Percentiles rank a stretch among this genome's conserved stretches.
Evolutionary conservation across 1,284 basidiomycete species (phyloP).

Genomic region (Hemileia vastatrix): DNA sequence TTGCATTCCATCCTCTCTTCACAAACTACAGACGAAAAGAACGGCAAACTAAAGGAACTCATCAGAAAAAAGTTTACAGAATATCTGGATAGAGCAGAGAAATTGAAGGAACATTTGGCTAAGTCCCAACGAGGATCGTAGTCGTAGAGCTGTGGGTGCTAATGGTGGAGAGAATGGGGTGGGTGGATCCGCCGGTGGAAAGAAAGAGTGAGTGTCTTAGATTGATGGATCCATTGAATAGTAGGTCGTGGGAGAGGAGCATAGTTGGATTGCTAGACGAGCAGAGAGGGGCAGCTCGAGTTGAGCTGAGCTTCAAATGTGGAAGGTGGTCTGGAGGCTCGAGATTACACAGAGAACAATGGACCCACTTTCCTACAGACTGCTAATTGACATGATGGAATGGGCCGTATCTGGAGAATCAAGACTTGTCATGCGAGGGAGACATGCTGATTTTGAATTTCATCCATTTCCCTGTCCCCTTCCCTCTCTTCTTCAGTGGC

Average conservation of each 20-base stretch:
- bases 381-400: background rate
- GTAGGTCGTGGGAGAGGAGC: too few relatives aligned
- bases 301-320: too few relatives aligned
- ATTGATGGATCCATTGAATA: too few relatives aligned
- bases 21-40: constrained; percentile 36
- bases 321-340: too few relatives aligned
- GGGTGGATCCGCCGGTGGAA: constrained; percentile 29
- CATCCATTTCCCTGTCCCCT: background rate
- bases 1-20: background rate
- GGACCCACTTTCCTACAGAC: background rate
- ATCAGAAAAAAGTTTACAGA: constrained; percentile 42
- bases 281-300: too few relatives aligned
- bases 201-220: too few relatives aligned
- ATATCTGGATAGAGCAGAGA: constrained; percentile 43
- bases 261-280: too few relatives aligned
- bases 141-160: constrained; percentile 33
- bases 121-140: constrained; percentile 30
- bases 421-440: too few relatives aligned
- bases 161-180: constrained; percentile 38
- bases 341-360: too few relatives aligned
- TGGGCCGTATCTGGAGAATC: too few relatives aligned
- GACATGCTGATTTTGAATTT: too few relatives aligned
- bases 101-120: constrained; percentile 41
- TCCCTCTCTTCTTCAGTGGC: too few relatives aligned
- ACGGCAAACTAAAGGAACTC: constrained; percentile 41